A percentile compares a stretch with the other conserved stretches of the same genome.
These are phyloP conservation scores for Ustilago lituana DNA, from an alignment of 1,284 basidiomycete genomes.

Conservation along the genomic window DNA sequence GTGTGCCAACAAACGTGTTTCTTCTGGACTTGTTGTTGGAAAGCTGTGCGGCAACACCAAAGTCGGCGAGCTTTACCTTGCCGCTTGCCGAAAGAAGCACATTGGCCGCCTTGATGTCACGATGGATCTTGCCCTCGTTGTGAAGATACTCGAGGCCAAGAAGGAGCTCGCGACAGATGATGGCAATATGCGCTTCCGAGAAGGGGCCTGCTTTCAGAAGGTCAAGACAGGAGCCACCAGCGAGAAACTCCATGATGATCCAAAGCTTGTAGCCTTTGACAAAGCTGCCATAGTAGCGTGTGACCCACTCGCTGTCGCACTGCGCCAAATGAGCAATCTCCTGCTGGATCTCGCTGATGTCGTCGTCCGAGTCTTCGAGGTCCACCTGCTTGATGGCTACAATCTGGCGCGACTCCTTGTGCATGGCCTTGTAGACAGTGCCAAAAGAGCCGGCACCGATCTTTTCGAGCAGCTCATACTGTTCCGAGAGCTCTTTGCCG, in stretches of 20 bases:
- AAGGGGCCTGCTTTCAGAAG: slow-evolving; percentile 90
- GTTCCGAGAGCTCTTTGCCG: slow-evolving; percentile 60
- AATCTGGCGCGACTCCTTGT: slow-evolving; percentile 89
- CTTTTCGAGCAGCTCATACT: slow-evolving; percentile 93
- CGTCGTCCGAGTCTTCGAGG: slow-evolving; percentile 69
- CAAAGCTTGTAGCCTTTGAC: slow-evolving; percentile 96
- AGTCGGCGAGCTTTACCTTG: slow-evolving; percentile 95
- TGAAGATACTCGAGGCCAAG: slow-evolving; percentile 95
- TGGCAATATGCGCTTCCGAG: slow-evolving; percentile 89
- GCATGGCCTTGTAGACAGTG: slow-evolving; percentile 89
- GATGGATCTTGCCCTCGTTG: slow-evolving; percentile 91
- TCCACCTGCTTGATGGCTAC: slow-evolving; percentile 97
- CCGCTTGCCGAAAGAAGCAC: slow-evolving; percentile 88
- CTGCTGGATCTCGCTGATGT: slow-evolving; percentile 78
- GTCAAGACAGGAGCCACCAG: slow-evolving; percentile 96
- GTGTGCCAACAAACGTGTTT: slow-evolving; percentile 90
- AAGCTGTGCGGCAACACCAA: slow-evolving; percentile 92
- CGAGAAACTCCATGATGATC: slow-evolving; percentile 99
- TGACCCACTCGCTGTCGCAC: slow-evolving; percentile 95
- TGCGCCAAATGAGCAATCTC: slow-evolving; percentile 95
- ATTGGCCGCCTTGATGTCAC: slow-evolving; percentile 99
- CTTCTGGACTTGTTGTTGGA: slow-evolving; percentile 79
- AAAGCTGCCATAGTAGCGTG: slow-evolving; percentile 95
- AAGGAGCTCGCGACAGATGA: slow-evolving; percentile 90
- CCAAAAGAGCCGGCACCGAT: slow-evolving; percentile 97